These are phyloP conservation scores for Pichia eremophila DNA, from an alignment of 805 yeast genomes.

Conservation along the genomic window DNA sequence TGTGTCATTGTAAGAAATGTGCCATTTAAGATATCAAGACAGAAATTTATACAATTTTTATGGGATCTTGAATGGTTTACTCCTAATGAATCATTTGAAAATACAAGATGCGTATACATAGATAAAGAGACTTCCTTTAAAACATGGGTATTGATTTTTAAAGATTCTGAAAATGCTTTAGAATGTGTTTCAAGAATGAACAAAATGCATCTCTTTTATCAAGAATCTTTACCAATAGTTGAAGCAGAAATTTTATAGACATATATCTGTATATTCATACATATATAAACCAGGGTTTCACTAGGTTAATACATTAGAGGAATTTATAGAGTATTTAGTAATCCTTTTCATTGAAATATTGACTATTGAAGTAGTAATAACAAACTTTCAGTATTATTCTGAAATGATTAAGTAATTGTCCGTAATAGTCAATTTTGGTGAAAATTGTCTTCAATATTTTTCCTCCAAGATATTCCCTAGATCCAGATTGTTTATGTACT, in stretches of 20 bases:
- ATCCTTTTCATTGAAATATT: too few species aligned
- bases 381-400: too few species aligned
- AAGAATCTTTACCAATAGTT: conserved; percentile 20
- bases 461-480: too few species aligned
- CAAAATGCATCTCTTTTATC: conserved; percentile 30
- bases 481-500: too few species aligned
- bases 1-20: conserved; percentile 36
- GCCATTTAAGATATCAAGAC: conserved; percentile 34
- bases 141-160: conserved; percentile 36
- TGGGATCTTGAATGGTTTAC: conserved; percentile 41
- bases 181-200: conserved; percentile 46
- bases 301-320: too few species aligned
- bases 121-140: conserved; percentile 9
- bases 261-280: too few species aligned
- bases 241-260: conserved; percentile 26
- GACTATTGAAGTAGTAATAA: too few species aligned
- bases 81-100: conserved; percentile 15
- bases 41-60: conserved; percentile 27
- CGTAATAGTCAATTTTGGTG: too few species aligned
- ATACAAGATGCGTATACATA: conserved; percentile 9
- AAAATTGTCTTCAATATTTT: too few species aligned
- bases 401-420: too few species aligned
- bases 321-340: too few species aligned
- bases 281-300: too few species aligned
- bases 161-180: conserved; percentile 34